phyloP scores from a whole-genome alignment of 768 basidiomycete genomes.

The Solioccasus polychromus region DNA sequence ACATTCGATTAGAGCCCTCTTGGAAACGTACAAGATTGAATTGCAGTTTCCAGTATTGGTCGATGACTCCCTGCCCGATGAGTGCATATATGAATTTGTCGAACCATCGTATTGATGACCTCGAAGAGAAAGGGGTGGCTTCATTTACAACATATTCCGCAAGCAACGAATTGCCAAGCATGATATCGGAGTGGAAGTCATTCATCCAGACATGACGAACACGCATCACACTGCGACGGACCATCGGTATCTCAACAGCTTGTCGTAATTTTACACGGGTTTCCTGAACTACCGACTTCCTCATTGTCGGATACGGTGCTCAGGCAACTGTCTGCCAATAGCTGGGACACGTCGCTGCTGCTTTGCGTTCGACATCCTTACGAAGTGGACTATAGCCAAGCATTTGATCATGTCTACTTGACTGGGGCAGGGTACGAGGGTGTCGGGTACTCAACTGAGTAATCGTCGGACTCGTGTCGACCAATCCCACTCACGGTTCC shows the following conservation, averaged over 20 bases:
- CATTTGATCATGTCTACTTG: conserved; percentile 64
- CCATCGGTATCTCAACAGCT: conserved; percentile 60
- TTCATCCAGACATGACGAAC: conserved; percentile 36
- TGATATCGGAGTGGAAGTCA: conserved; percentile 34
- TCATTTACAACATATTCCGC: conserved; percentile 7
- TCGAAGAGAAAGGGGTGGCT: conserved; percentile 24
- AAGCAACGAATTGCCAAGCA: not conserved
- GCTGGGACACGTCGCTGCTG: conserved; percentile 69
- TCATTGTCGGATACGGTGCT: conserved; percentile 15
- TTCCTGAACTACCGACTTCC: conserved; percentile 32
- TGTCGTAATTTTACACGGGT: conserved; percentile 75
- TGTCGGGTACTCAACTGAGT: conserved; percentile 80
- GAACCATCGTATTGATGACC: conserved; percentile 43
- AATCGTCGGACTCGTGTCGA: conserved; percentile 68
- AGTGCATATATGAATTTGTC: conserved; percentile 49
- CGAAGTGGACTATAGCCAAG: conserved; percentile 56
- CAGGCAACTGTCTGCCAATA: conserved; percentile 35
- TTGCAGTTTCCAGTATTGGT: conserved; percentile 47
- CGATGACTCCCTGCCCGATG: conserved; percentile 29
- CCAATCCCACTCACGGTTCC: not conserved
- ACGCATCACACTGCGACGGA: conserved; percentile 49
- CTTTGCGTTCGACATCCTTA: conserved; percentile 71
- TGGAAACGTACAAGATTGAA: conserved; percentile 69
- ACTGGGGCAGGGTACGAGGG: conserved; percentile 77
- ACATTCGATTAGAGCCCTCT: conserved; percentile 57